phyloP scores from a whole-genome alignment of 2,329 filamentous ascomycete genomes.

The Paraconiothyrium sp. region DNA sequence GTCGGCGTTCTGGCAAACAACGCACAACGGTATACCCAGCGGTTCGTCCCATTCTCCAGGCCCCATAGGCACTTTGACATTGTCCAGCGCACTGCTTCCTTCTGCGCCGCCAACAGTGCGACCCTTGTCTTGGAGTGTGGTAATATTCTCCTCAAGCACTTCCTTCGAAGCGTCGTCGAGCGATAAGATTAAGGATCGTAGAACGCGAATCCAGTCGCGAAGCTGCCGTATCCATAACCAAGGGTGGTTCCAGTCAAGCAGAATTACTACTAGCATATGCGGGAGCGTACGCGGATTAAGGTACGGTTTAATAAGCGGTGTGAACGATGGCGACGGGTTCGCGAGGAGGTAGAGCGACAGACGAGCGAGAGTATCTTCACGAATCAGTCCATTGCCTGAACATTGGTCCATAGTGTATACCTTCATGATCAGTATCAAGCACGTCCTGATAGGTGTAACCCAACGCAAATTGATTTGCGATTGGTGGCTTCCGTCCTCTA shows the following conservation, averaged over 20 bases:
- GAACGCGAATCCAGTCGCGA: constrained; percentile 85
- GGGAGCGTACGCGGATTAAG: constrained; percentile 84
- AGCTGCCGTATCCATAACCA: constrained; percentile 92
- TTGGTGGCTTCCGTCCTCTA: constrained; percentile 69
- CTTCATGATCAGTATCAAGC: constrained; percentile 91
- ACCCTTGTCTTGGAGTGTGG: constrained; percentile 73
- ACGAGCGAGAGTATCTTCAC: constrained; percentile 82
- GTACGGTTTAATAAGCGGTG: constrained; percentile 82
- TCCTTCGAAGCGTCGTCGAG: constrained; percentile 80
- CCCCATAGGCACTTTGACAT: constrained; percentile 74
- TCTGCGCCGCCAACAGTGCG: constrained; percentile 37
- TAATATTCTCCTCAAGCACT: constrained; percentile 87
- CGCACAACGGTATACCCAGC: constrained; percentile 84
- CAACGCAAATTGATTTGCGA: constrained; percentile 91
- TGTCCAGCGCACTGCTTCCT: constrained; percentile 40
- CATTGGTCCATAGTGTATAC: constrained; percentile 56
- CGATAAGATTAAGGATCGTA: constrained; percentile 78
- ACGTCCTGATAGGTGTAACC: constrained; percentile 97
- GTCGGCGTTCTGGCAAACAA: constrained; percentile 96
- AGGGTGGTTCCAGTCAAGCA: constrained; percentile 95
- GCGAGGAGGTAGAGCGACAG: constrained; percentile 89
- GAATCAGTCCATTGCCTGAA: constrained; percentile 20
- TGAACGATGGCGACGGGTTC: constrained; percentile 84
- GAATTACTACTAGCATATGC: constrained; percentile 84
- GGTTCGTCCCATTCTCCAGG: constrained; percentile 94